Percentiles rank a stretch among this genome's conserved stretches.
phyloP scores from a whole-genome alignment of 345 rosid species.

The Sapria himalayana region DNA sequence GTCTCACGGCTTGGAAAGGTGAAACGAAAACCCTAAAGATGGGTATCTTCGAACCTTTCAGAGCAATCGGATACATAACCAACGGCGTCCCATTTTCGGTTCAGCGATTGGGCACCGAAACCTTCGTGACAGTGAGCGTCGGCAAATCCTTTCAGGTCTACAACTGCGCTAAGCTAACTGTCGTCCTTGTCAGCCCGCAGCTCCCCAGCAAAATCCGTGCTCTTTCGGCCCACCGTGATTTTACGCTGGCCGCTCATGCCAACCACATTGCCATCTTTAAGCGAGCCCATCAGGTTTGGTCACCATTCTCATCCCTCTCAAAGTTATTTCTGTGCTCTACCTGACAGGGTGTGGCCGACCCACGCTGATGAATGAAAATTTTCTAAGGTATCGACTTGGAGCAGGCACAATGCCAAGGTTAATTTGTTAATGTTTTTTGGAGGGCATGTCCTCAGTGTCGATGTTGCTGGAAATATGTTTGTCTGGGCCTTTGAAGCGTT shows the following conservation, averaged over 20 bases:
- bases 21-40: too few relatives aligned
- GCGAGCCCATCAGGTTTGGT: slow-evolving; percentile 62
- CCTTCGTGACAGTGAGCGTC: slow-evolving; percentile 72
- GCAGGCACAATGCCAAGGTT: slow-evolving; percentile 57
- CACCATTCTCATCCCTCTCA: not conserved
- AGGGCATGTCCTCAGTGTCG: slow-evolving; percentile 60
- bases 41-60: slow-evolving; percentile 87
- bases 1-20: too few relatives aligned
- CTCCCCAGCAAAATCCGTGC: slow-evolving; percentile 80
- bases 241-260: slow-evolving; percentile 68
- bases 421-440: slow-evolving; percentile 60
- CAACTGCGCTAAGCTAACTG: slow-evolving; percentile 70
- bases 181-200: slow-evolving; percentile 69
- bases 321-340: not conserved
- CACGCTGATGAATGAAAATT: too few relatives aligned
- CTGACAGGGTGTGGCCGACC: too few relatives aligned
- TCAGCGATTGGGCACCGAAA: slow-evolving; percentile 74
- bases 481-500: slow-evolving; percentile 71
- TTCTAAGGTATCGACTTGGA: slow-evolving; percentile 69
- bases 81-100: slow-evolving; percentile 65
- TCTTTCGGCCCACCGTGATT: slow-evolving; percentile 64
- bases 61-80: slow-evolving; percentile 83
- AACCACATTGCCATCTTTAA: slow-evolving; percentile 51
- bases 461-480: slow-evolving; percentile 47
- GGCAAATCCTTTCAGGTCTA: slow-evolving; percentile 91